These are phyloP conservation scores for Cladosporium sp. DNA, from an alignment of 2,329 filamentous ascomycete genomes.

Conservation along the genomic window DNA sequence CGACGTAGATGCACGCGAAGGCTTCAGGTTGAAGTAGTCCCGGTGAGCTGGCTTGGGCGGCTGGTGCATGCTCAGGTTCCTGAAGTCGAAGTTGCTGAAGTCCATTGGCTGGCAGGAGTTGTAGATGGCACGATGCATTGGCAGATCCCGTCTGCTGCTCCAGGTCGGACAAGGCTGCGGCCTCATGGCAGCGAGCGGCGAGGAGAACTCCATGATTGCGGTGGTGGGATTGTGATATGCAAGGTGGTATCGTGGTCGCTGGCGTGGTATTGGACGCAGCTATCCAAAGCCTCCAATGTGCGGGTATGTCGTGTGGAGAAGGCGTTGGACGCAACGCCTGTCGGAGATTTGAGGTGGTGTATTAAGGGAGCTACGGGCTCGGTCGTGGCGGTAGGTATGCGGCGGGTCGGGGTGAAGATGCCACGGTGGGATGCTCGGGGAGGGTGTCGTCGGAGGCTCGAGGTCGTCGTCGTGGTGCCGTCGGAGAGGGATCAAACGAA, in stretches of 20 bases:
- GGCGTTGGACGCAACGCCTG: neutral
- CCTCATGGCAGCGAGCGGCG: constrained; percentile 89
- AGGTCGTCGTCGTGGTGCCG: neutral
- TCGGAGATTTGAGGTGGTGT: neutral
- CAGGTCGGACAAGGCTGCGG: constrained; percentile 60
- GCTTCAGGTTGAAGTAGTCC: constrained; percentile 79
- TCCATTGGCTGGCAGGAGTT: constrained; percentile 45
- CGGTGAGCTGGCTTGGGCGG: constrained; percentile 53
- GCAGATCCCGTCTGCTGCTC: constrained; percentile 52
- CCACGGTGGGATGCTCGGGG: neutral
- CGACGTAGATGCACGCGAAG: constrained; percentile 75
- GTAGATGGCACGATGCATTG: constrained; percentile 46
- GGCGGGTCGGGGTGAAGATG: neutral
- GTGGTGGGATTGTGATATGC: neutral
- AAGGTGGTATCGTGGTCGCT: neutral
- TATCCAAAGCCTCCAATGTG: constrained; percentile 12
- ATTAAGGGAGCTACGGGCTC: neutral
- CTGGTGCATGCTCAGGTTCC: constrained; percentile 66
- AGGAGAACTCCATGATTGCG: constrained; percentile 79
- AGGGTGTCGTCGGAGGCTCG: neutral
- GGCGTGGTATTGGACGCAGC: constrained; percentile 2
- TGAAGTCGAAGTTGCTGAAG: constrained; percentile 67
- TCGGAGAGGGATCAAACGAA: neutral
- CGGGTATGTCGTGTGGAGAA: neutral
- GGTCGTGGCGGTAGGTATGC: neutral